Percentiles rank a stretch among this genome's conserved stretches.
These are phyloP conservation scores for Linnemannia schmuckeri DNA, from an alignment of 192 early-diverging fungal species.

Conservation along the genomic window DNA sequence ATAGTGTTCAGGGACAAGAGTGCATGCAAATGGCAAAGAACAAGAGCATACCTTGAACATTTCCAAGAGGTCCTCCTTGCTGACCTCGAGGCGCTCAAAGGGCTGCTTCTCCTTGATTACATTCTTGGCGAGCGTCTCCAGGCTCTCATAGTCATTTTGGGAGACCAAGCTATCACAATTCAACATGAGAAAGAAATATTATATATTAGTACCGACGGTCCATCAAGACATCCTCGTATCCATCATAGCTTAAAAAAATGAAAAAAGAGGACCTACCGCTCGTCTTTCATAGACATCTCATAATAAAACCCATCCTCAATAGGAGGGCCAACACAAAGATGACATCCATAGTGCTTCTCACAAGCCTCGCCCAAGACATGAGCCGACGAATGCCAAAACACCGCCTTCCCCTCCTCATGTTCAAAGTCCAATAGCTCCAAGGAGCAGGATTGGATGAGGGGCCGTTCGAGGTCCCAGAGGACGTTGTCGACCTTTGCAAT, in stretches of 20 bases:
- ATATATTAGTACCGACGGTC: not conserved
- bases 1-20: not conserved
- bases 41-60: constrained; percentile 86
- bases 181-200: not conserved
- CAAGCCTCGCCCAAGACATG: constrained; percentile 97
- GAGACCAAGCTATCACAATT: constrained; percentile 70
- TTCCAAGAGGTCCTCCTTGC: constrained; percentile 90
- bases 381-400: constrained; percentile 99
- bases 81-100: constrained; percentile 90
- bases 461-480: constrained; percentile 90
- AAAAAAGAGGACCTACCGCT: constrained; percentile 42
- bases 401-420: constrained; percentile 87
- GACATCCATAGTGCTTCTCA: constrained; percentile 96
- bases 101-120: constrained; percentile 95
- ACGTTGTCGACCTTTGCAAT: constrained; percentile 94
- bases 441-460: constrained; percentile 80
- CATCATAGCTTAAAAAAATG: not conserved
- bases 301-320: constrained; percentile 91
- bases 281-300: constrained; percentile 89
- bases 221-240: not conserved
- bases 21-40: not conserved
- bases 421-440: constrained; percentile 97
- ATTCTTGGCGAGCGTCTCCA: constrained; percentile 87
- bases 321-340: constrained; percentile 96
- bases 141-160: constrained; percentile 84